phyloP scores from a whole-genome alignment of 192 early-diverging fungal species.

The Paraglomus occultum region DNA sequence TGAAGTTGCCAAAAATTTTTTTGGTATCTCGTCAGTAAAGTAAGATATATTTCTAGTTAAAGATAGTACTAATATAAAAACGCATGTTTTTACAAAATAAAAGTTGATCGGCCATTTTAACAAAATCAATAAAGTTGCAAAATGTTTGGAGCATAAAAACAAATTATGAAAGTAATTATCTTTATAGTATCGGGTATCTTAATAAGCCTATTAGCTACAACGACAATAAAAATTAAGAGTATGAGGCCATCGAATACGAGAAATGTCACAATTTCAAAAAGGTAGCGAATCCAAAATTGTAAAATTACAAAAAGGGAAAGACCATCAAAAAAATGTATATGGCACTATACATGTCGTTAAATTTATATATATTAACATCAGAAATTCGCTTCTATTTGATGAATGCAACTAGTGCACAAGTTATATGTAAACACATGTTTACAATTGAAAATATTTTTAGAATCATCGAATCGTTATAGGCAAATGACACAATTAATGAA shows the following conservation, averaged over 20 bases:
- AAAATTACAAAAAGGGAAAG: background rate
- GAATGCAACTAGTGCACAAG: slow-evolving; percentile 4
- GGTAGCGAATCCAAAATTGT: no score
- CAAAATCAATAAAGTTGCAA: slow-evolving; percentile 4
- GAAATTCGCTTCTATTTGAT: background rate
- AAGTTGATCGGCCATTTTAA: slow-evolving; percentile 12
- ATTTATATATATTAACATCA: no score
- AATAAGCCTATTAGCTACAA: background rate
- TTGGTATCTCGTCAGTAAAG: background rate
- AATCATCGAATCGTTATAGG: background rate
- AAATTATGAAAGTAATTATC: background rate
- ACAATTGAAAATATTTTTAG: slow-evolving; percentile 28
- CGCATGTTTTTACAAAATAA: slow-evolving; percentile 18
- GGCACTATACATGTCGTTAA: no score
- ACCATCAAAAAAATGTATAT: background rate
- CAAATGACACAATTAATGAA: slow-evolving; percentile 12
- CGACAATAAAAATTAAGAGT: background rate
- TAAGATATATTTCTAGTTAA: slow-evolving; percentile 20
- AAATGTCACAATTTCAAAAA: no score
- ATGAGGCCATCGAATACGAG: no score
- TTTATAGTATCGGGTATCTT: background rate
- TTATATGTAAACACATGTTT: slow-evolving; percentile 22
- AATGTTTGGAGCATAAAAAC: slow-evolving; percentile 19
- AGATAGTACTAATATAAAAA: slow-evolving; percentile 13
- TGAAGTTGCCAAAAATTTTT: slow-evolving; percentile 11